phyloP scores from a whole-genome alignment of 805 yeast species.

The Wickerhamomyces ciferrii region DNA sequence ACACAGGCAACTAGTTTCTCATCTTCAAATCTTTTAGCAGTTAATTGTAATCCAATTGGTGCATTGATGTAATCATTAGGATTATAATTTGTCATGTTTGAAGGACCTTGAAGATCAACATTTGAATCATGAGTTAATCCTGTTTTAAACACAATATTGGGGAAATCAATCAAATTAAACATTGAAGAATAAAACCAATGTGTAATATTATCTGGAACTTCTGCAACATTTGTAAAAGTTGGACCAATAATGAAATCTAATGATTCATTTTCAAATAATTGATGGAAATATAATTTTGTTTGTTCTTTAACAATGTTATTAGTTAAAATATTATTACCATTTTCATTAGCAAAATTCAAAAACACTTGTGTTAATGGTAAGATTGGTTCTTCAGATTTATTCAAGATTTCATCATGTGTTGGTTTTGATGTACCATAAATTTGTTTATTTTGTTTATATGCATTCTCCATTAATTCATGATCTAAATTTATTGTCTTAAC shows the following conservation, averaged over 20 bases:
- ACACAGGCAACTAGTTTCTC: conserved; percentile 46
- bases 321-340: conserved; percentile 53
- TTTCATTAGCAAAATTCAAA: conserved; percentile 48
- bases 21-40: conserved; percentile 44
- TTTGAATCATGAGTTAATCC: conserved; percentile 54
- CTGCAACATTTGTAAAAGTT: conserved; percentile 65
- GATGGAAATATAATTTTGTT: conserved; percentile 50
- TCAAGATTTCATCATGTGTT: conserved; percentile 47
- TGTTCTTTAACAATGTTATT: conserved; percentile 54
- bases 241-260: conserved; percentile 68
- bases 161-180: conserved; percentile 69
- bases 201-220: conserved; percentile 53
- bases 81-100: conserved; percentile 17
- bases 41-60: conserved; percentile 46
- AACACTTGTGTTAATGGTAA: conserved; percentile 60
- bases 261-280: conserved; percentile 45
- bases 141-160: conserved; percentile 61
- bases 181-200: conserved; percentile 80
- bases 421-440: conserved; percentile 59
- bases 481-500: conserved; percentile 49
- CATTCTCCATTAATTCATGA: conserved; percentile 46
- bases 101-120: conserved; percentile 41
- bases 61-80: conserved; percentile 29
- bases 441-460: conserved; percentile 44
- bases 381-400: conserved; percentile 67